Evolutionary conservation across 169 alveolate species (phyloP).

Genomic region (Blepharisma undulans): DNA sequence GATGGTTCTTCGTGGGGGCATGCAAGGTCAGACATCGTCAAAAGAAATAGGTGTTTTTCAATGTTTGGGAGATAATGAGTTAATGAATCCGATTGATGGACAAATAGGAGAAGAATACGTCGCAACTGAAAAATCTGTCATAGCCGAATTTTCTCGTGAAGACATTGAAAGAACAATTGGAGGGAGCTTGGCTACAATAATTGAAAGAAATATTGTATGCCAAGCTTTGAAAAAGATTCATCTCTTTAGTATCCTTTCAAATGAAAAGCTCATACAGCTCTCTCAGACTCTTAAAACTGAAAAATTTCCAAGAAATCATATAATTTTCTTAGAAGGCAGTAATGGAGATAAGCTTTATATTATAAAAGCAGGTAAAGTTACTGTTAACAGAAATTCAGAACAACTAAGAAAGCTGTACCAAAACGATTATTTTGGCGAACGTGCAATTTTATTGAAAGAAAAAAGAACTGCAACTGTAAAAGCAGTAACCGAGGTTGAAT

Average conservation of each 20-base stretch:
- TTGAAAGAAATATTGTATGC: slow-evolving; percentile 41
- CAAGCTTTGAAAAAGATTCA: slow-evolving; percentile 41
- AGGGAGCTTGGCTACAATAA: slow-evolving; percentile 53
- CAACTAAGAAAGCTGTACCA: slow-evolving; percentile 37
- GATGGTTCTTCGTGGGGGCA: not conserved
- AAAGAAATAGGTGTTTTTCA: not conserved
- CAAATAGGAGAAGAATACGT: not conserved
- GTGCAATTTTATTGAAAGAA: slow-evolving; percentile 92
- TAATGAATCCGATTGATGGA: not conserved
- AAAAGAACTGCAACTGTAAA: slow-evolving; percentile 90
- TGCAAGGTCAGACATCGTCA: not conserved
- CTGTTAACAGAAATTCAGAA: not conserved
- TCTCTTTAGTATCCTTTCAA: slow-evolving; percentile 43
- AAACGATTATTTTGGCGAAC: slow-evolving; percentile 95
- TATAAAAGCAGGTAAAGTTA: slow-evolving; percentile 19
- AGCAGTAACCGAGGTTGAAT: slow-evolving; percentile 44
- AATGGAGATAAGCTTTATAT: not conserved
- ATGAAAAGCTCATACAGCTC: slow-evolving; percentile 45
- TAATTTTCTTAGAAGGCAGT: not conserved
- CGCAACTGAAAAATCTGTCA: not conserved
- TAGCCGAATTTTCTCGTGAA: slow-evolving; percentile 51
- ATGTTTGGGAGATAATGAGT: not conserved
- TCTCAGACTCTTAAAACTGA: not conserved
- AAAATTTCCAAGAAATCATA: not conserved
- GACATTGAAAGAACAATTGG: slow-evolving; percentile 56